phyloP scores from a whole-genome alignment of 306 rosid genomes.

The Cajanus cajan region DNA sequence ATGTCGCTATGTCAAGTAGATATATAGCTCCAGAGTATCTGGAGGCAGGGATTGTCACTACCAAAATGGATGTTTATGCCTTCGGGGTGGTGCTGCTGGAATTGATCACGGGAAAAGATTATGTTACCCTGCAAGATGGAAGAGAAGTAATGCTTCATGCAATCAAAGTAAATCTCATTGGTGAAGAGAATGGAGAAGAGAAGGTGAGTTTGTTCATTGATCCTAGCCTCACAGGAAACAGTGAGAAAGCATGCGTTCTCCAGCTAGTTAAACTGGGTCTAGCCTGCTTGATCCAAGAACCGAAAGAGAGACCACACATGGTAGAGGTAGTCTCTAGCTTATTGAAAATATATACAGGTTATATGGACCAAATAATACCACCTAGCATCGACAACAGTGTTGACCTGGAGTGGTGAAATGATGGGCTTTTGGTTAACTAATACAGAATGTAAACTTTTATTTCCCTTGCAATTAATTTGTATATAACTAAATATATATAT shows the following conservation, averaged over 20 bases:
- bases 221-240: constrained; percentile 36
- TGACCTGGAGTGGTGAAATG: constrained; percentile 28
- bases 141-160: constrained; percentile 44
- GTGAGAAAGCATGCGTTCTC: constrained; percentile 29
- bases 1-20: constrained; percentile 32
- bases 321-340: constrained; percentile 42
- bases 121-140: constrained; percentile 41
- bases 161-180: constrained; percentile 28
- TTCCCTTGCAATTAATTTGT: background rate
- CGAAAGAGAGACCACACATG: constrained; percentile 41
- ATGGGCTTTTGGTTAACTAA: background rate
- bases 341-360: constrained; percentile 26
- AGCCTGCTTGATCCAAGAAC: constrained; percentile 50
- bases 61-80: constrained; percentile 65
- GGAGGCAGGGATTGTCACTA: constrained; percentile 39
- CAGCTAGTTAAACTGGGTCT: constrained; percentile 46
- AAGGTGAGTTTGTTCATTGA: constrained; percentile 42
- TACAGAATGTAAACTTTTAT: background rate
- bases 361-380: constrained; percentile 2
- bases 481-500: background rate
- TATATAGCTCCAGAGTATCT: constrained; percentile 56
- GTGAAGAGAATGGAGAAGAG: constrained; percentile 37
- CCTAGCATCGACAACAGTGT: background rate
- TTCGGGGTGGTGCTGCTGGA: constrained; percentile 65
- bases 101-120: constrained; percentile 54